Percentiles rank a stretch among this genome's conserved stretches.
phyloP scores from a whole-genome alignment of 805 yeast genomes.

The Grigorovia humatica region DNA sequence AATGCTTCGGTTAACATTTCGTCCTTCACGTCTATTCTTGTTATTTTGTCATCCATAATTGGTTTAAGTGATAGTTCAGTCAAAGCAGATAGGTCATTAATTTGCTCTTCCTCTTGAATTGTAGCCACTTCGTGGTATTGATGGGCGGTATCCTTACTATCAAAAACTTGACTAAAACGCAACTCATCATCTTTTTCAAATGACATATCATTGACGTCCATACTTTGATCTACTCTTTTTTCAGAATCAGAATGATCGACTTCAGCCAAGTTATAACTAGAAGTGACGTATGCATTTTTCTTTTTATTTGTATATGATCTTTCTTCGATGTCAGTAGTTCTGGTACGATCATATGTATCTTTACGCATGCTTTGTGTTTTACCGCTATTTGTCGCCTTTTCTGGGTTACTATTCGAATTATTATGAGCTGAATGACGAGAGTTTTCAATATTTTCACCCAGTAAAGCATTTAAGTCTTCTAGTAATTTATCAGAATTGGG shows the following conservation, averaged over 20 bases:
- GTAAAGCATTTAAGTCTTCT: slow-evolving; percentile 19
- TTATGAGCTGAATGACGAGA: not conserved
- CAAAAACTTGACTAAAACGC: slow-evolving; percentile 17
- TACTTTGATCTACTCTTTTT: not conserved
- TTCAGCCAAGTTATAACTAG: too few species aligned
- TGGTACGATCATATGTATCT: too few species aligned
- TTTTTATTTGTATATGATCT: not conserved
- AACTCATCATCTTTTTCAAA: slow-evolving; percentile 28
- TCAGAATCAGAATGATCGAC: not conserved
- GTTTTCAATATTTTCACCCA: slow-evolving; percentile 10
- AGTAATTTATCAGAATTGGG: slow-evolving; percentile 9
- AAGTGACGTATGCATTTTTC: not conserved
- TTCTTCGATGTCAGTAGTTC: not conserved
- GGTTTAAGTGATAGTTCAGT: not conserved
- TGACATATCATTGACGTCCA: slow-evolving; percentile 15
- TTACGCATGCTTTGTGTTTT: too few species aligned
- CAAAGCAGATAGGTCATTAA: not conserved
- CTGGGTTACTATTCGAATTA: not conserved
- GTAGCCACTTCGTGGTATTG: slow-evolving; percentile 25
- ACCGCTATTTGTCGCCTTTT: too few species aligned
- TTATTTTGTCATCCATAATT: not conserved
- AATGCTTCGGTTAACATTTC: slow-evolving; percentile 42
- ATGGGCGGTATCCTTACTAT: slow-evolving; percentile 8
- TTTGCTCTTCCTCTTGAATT: slow-evolving; percentile 23
- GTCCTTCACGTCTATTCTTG: slow-evolving; percentile 30